Percentiles rank a stretch among this genome's conserved stretches.
phyloP scores from a whole-genome alignment of 805 yeast genomes.

The Suhomyces sp. region DNA sequence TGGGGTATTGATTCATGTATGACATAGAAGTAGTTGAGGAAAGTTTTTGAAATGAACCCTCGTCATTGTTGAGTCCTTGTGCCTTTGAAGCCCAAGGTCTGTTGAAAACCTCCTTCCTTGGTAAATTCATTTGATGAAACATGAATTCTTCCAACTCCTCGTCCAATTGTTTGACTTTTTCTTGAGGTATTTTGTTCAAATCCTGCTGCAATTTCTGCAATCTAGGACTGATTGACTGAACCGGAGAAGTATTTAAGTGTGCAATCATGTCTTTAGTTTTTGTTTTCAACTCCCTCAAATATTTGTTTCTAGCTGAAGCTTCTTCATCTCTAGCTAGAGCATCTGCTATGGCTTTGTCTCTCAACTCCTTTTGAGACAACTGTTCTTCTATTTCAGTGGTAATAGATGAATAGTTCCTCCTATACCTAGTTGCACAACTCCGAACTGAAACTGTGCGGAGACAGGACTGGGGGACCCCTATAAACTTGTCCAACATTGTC shows the following conservation, averaged over 20 bases:
- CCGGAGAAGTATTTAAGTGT: conserved; percentile 35
- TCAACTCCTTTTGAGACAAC: conserved; percentile 27
- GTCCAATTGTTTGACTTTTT: conserved; percentile 39
- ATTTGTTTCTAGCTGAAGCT: conserved; percentile 33
- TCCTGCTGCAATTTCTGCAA: conserved; percentile 30
- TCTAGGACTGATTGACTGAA: conserved; percentile 29
- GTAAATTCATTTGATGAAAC: conserved; percentile 32
- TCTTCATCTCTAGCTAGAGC: conserved; percentile 46
- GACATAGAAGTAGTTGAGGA: conserved; percentile 34
- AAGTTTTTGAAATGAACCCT: conserved; percentile 15
- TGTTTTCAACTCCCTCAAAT: conserved; percentile 32
- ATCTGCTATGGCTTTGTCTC: conserved; percentile 43
- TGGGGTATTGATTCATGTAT: conserved; percentile 49
- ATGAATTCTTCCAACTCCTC: conserved; percentile 41
- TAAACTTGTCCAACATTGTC: no score
- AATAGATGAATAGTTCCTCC: conserved; percentile 1
- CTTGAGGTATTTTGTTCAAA: conserved; percentile 26
- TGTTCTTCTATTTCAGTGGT: conserved; percentile 2
- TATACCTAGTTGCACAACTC: neutral
- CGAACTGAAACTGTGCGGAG: neutral
- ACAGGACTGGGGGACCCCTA: neutral
- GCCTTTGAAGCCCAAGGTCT: conserved; percentile 34
- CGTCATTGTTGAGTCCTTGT: neutral
- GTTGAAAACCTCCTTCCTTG: conserved; percentile 24
- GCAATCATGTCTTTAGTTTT: conserved; percentile 27